Base-by-base conservation (phyloP, 2,329 filamentous ascomycete species). In the Thielaviopsis populi region DNA sequence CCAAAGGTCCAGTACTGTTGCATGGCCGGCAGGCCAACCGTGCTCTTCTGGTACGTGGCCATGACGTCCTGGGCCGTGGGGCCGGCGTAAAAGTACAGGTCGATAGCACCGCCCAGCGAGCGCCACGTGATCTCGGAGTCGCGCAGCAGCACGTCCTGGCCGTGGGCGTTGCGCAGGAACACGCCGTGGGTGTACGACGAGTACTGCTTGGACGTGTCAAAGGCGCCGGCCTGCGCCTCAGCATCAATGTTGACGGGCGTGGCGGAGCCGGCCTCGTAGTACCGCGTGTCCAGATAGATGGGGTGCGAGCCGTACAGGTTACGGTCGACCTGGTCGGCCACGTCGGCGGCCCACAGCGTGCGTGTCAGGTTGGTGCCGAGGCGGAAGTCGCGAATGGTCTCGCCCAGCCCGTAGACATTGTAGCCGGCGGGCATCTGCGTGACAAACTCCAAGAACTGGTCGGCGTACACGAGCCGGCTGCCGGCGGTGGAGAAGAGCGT, bases 1-100 rank as follows among this genome's bases (percentile, higher is more conserved):
- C 90, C 90, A 66, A 95, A 83, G 0, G 85, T 83, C 78, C 83
- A 92, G 74, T 94, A 94, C 68, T 88, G 85, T 70, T 91, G 86
- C 83, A 92, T 85, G 0, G 84, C 84, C 0, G 89, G 88, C 4
- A 88, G 75, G 0, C 89, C 88, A 61, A 86, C 77, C 1, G 85
- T 81, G 62, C 80, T 84, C 64, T 75, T 73, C 67, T 88, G 84
- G 70, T 92, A 94, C 46, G 86, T 80, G 71, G 82, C 83, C 17
- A 83, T 88, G 27, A 91, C 84, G 13, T 85, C 81, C 6, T 80
- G 77, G 65, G 85, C 84, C 0, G 79, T 83, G 0, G 88, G 87
- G 0, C 89, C 89, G 13, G 86, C 80, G 69, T 87, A 88, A 74
- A 94, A 89, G 72, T 89, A 91, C 19, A 94, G 76, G 70, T 94